phyloP scores from a whole-genome alignment of 2,329 filamentous ascomycete genomes.

The Hyphodiscus sp. region DNA sequence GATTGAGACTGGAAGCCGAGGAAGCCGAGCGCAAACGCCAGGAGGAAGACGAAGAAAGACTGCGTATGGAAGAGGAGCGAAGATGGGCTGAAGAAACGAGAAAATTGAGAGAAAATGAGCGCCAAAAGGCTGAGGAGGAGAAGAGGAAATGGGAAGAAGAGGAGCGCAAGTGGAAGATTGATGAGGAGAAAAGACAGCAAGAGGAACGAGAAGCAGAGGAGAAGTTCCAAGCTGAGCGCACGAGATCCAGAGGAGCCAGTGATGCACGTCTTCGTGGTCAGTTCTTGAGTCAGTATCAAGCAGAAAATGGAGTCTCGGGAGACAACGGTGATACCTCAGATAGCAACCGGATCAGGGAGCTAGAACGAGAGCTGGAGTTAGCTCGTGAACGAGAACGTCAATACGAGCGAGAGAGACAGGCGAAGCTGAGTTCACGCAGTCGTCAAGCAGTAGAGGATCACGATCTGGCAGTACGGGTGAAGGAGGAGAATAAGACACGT shows the following conservation, averaged over 20 bases:
- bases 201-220: slow-evolving; percentile 71
- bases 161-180: slow-evolving; percentile 68
- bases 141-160: slow-evolving; percentile 72
- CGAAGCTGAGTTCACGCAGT: slow-evolving; percentile 30
- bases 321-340: slow-evolving; percentile 40
- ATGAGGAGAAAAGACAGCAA: slow-evolving; percentile 62
- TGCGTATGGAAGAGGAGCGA: slow-evolving; percentile 55
- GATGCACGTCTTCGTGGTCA: slow-evolving; percentile 72
- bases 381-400: slow-evolving; percentile 60
- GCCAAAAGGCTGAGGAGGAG: slow-evolving; percentile 56
- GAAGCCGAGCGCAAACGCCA: slow-evolving; percentile 43
- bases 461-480: slow-evolving; percentile 23
- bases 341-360: slow-evolving; percentile 65
- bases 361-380: slow-evolving; percentile 67
- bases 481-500: slow-evolving; percentile 24
- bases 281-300: slow-evolving; percentile 80
- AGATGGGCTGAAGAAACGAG: slow-evolving; percentile 61
- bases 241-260: slow-evolving; percentile 51
- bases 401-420: slow-evolving; percentile 55
- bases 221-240: slow-evolving; percentile 58
- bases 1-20: slow-evolving; percentile 47
- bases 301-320: slow-evolving; percentile 49
- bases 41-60: slow-evolving; percentile 56
- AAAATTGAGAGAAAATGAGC: slow-evolving; percentile 51
- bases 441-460: slow-evolving; percentile 25